phyloP scores from a whole-genome alignment of 148 eudicot genomes.

The Amaranthus palmeri region DNA sequence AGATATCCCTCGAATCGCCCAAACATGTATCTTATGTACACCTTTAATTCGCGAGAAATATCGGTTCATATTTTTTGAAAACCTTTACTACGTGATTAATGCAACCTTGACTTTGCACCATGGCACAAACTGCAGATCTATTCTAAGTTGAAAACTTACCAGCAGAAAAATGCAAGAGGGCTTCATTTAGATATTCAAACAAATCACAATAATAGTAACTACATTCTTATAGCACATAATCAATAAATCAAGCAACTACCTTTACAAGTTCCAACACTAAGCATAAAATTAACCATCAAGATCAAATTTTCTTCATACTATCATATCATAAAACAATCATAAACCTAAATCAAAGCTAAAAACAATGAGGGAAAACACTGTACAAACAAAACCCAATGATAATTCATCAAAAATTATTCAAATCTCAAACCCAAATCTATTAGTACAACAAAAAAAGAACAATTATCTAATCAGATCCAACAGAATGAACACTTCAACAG shows the following conservation, averaged over 20 bases:
- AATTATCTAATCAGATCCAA: conserved; percentile 13
- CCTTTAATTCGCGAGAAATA: too few relatives aligned
- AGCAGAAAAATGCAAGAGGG: neutral
- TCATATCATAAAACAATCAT: neutral
- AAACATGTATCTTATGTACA: too few relatives aligned
- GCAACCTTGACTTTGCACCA: too few relatives aligned
- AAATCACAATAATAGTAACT: neutral
- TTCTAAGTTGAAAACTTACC: neutral
- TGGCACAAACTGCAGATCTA: too few relatives aligned
- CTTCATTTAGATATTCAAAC: neutral
- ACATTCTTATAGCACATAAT: conserved; percentile 9
- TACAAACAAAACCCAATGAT: conserved; percentile 1
- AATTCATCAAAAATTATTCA: neutral
- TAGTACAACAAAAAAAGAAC: neutral
- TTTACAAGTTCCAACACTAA: neutral
- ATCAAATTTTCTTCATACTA: neutral
- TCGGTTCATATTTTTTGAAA: too few relatives aligned
- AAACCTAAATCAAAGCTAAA: neutral
- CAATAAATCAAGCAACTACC: conserved; percentile 2
- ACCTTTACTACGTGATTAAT: too few relatives aligned
- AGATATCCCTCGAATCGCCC: too few relatives aligned
- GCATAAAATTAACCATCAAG: neutral
- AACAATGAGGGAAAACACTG: neutral
- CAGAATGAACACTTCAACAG: neutral
- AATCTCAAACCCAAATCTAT: neutral